phyloP scores from a whole-genome alignment of 139 green algal genomes.

The Chlorella sp. region DNA sequence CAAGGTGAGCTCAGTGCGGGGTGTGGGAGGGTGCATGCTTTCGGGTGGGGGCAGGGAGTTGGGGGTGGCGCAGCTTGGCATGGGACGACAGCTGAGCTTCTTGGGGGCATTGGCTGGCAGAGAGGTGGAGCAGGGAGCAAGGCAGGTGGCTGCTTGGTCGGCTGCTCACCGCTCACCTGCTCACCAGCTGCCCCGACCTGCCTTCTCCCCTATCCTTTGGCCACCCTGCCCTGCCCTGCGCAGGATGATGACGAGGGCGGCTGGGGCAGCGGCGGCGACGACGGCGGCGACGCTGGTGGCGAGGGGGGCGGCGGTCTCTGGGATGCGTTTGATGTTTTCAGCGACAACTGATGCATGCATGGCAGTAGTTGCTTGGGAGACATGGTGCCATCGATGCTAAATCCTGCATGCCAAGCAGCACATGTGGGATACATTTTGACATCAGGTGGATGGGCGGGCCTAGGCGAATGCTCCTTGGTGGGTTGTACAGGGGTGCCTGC shows the following conservation, averaged over 20 bases:
- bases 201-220: background rate
- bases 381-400: background rate
- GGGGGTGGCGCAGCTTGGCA: background rate
- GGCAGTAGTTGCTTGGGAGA: background rate
- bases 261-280: slow-evolving; percentile 19
- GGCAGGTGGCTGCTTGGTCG: no score
- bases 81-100: background rate
- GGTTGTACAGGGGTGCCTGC: no score
- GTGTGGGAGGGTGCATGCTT: background rate
- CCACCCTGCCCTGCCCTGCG: background rate
- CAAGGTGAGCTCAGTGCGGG: background rate
- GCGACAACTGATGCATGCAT: background rate
- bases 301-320: slow-evolving; percentile 25
- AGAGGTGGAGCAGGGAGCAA: background rate
- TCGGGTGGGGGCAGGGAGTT: background rate
- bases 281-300: slow-evolving; percentile 26
- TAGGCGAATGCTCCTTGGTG: background rate
- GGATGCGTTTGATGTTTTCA: slow-evolving; percentile 3
- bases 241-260: background rate
- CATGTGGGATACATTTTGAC: background rate
- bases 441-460: no score
- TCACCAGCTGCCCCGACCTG: background rate
- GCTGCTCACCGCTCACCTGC: no score
- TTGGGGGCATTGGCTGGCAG: background rate
- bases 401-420: background rate